Evolutionary conservation across 371 early-diverging fungal species (phyloP), one percentile per base, ranked within the genome.

Genomic region (Mucor lusitanicus): DNA sequence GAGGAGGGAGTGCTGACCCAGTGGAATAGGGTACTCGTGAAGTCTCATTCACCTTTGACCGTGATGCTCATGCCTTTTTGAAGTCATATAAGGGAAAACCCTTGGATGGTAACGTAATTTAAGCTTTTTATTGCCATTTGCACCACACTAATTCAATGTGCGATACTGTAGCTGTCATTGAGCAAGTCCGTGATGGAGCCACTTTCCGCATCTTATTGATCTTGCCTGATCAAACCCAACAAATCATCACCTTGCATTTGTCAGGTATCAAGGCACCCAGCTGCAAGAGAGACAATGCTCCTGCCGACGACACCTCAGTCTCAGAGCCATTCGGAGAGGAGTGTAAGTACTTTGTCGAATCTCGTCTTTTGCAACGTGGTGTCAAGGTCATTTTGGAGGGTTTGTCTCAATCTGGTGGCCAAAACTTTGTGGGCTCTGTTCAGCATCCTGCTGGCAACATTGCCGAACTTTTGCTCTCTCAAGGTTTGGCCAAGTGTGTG

Each of bases 251-350:
- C 5, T 78, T 97, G 46, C 75, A 85, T 62, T 76, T 98, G 30
- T 90, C 97, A 2, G 98, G 97, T 17, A 88, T 98, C 76, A 93
- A 93, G 69, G 91, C 93, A 7, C 97, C 99, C 12, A 74, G 82
- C 19, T 88, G 90, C 67, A 90, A 95, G 53, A 91, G 90, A 37
- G 94, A 91, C 59, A 91, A 90, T 68, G 75, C 83, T 8, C 74
- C 75, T 15, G 78, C 54, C 25, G 75, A 73, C 25, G 65, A 66
- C 3, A 17, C 42, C 6, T 94, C 91, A 63, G 67, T 88, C 21
- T 85, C 93, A 17, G 98, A 97, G 77, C 97, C 96, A 9, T 96
- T 88, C 68, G 91, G 93, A 60, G 96, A 95, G 72, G 96, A 97
- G 76, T 95, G 96, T 48, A 94, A 92, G 70, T 93, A 76, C 78